Evolutionary conservation across 495 filamentous ascomycete genomes (phyloP).

Genomic region (Penicillium subrubescens): DNA sequence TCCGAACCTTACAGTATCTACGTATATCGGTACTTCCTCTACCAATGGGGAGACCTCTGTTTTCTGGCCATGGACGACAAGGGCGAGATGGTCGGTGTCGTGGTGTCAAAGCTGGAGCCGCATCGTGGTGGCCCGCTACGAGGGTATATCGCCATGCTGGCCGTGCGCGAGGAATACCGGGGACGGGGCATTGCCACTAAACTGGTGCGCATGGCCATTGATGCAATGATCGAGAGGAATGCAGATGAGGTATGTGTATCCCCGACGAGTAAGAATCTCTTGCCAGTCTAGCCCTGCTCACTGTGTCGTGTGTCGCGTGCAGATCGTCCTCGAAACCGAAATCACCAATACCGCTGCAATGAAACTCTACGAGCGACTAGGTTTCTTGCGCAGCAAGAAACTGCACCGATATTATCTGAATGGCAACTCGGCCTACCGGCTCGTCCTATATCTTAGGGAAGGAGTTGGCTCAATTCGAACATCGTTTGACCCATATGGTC

Average conservation of each 20-base stretch:
- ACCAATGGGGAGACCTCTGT: conserved; percentile 96
- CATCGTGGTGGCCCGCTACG: conserved; percentile 80
- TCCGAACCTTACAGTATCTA: conserved; percentile 99
- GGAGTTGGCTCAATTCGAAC: conserved; percentile 47
- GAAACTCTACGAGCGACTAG: conserved; percentile 89
- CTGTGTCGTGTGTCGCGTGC: conserved; percentile 16
- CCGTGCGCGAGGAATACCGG: conserved; percentile 74
- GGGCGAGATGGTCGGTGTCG: conserved; percentile 73
- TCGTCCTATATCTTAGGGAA: conserved; percentile 81
- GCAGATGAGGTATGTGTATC: conserved; percentile 74
- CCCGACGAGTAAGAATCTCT: neutral
- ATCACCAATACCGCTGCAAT: conserved; percentile 91
- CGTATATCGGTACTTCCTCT: conserved; percentile 98
- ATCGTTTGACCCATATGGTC: conserved; percentile 41
- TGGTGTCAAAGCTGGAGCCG: conserved; percentile 93
- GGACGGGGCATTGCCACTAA: conserved; percentile 89
- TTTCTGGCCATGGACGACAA: conserved; percentile 78
- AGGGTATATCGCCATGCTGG: conserved; percentile 99
- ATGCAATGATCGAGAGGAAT: conserved; percentile 79
- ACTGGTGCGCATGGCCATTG: conserved; percentile 86
- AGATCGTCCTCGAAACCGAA: conserved; percentile 95
- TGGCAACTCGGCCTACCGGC: conserved; percentile 88
- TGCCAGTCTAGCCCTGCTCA: neutral
- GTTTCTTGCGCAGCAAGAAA: conserved; percentile 90
- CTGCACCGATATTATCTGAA: conserved; percentile 96